phyloP scores from a whole-genome alignment of 805 yeast species.

The Metschnikowia lochheadii region DNA sequence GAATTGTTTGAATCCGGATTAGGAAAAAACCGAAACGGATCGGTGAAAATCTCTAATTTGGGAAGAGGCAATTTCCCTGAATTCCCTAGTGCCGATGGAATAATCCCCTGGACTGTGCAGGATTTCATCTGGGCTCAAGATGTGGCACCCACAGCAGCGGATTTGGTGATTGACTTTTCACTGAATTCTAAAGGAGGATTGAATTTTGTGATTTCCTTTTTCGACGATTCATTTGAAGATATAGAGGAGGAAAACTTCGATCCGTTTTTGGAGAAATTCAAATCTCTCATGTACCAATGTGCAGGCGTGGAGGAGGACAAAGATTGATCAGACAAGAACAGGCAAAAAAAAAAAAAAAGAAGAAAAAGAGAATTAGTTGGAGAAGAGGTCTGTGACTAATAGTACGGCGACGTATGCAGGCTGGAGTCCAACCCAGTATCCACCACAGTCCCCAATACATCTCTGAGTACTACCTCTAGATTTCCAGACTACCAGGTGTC shows the following conservation, averaged over 20 bases:
- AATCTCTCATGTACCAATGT: conserved; percentile 4
- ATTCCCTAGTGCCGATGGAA: conserved; percentile 3
- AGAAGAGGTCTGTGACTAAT: too few relatives aligned
- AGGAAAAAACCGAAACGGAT: conserved; percentile 27
- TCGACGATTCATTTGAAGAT: conserved; percentile 26
- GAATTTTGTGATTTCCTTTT: conserved; percentile 31
- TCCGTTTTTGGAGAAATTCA: conserved; percentile 18
- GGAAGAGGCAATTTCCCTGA: conserved; percentile 28
- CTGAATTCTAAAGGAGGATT: conserved; percentile 31
- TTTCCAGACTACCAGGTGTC: too few relatives aligned
- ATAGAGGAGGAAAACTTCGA: conserved; percentile 23
- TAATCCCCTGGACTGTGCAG: conserved; percentile 23
- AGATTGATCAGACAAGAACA: too few relatives aligned
- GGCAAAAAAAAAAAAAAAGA: too few relatives aligned
- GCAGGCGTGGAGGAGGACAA: conserved; percentile 3
- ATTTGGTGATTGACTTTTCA: conserved; percentile 32
- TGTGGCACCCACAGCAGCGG: conserved; percentile 30
- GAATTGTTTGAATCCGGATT: conserved; percentile 22
- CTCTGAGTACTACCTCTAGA: too few relatives aligned
- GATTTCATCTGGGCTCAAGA: conserved; percentile 37
- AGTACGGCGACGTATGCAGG: too few relatives aligned
- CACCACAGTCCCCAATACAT: too few relatives aligned
- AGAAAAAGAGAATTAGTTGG: too few relatives aligned
- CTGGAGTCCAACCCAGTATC: too few relatives aligned
- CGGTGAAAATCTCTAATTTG: conserved; percentile 34